phyloP scores from a whole-genome alignment of 495 filamentous ascomycete genomes.

The Wilcoxina mikolae region DNA sequence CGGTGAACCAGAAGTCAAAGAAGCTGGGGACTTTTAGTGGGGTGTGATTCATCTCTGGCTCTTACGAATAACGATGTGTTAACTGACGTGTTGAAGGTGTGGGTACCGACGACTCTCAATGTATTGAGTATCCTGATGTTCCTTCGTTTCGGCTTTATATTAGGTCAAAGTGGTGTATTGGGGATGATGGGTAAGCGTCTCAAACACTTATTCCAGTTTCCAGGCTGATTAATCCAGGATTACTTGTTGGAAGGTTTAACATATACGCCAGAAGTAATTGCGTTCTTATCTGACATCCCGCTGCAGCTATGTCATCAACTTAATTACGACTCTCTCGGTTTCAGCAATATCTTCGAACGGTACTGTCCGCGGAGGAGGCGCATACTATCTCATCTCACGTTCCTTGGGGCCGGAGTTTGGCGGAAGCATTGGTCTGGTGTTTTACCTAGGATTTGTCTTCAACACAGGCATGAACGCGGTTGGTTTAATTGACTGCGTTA shows the following conservation, averaged over 20 bases:
- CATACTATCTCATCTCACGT: conserved; percentile 79
- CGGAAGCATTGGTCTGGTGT: conserved; percentile 79
- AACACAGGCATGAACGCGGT: conserved; percentile 85
- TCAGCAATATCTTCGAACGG: conserved; percentile 85
- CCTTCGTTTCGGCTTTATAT: conserved; percentile 26
- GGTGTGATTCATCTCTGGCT: conserved; percentile 7
- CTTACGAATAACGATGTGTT: neutral
- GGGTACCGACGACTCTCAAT: conserved; percentile 73
- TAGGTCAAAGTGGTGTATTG: conserved; percentile 58
- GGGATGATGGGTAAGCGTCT: conserved; percentile 61
- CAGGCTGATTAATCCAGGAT: neutral
- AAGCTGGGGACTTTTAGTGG: conserved; percentile 28
- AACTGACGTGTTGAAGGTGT: conserved; percentile 37
- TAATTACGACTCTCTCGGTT: conserved; percentile 71
- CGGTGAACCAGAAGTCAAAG: conserved; percentile 13
- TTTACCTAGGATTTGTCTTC: conserved; percentile 70
- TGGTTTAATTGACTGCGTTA: conserved; percentile 69
- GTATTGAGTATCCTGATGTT: conserved; percentile 89
- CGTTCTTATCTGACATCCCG: no score
- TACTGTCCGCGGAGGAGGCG: conserved; percentile 73
- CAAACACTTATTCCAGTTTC: neutral
- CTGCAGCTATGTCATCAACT: conserved; percentile 55
- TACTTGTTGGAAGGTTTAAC: neutral
- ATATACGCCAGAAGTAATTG: no score
- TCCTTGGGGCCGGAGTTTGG: conserved; percentile 80